phyloP scores from a whole-genome alignment of 2,329 filamentous ascomycete genomes.

The Aspergillus vadensis region DNA sequence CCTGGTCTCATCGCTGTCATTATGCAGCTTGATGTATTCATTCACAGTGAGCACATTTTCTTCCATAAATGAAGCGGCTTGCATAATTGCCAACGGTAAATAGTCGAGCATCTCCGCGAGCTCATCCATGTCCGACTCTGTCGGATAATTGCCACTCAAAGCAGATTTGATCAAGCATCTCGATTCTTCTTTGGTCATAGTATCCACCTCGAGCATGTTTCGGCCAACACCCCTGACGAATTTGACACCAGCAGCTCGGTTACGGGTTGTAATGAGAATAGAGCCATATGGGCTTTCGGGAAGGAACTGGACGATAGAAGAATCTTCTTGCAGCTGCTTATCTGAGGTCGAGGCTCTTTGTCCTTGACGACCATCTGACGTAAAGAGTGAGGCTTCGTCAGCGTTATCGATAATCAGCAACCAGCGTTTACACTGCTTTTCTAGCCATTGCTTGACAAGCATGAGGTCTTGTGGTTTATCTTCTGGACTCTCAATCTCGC shows the following conservation, averaged over 20 bases:
- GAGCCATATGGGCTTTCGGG: conserved; percentile 8
- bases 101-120: conserved; percentile 12
- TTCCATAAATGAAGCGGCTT: conserved; percentile 18
- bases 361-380: not conserved
- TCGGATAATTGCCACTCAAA: conserved; percentile 5
- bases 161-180: conserved; percentile 13
- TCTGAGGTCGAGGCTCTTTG: not conserved
- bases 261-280: conserved; percentile 16
- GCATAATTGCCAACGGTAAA: conserved; percentile 14
- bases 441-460: conserved; percentile 16
- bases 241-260: conserved; percentile 17
- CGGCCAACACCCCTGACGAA: conserved; percentile 5
- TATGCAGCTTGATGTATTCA: conserved; percentile 20
- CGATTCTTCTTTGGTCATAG: conserved; percentile 15
- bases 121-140: conserved; percentile 13
- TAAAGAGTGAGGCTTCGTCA: conserved; percentile 20
- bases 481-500: conserved; percentile 1
- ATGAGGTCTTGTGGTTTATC: conserved; percentile 8
- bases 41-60: conserved; percentile 13
- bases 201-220: conserved; percentile 13
- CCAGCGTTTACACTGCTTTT: conserved; percentile 16
- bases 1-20: conserved; percentile 16
- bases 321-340: not conserved
- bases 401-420: conserved; percentile 24
- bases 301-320: conserved; percentile 11